Evolutionary conservation across 495 filamentous ascomycete genomes (phyloP).

Genomic region (Xylaria bambusicola): DNA sequence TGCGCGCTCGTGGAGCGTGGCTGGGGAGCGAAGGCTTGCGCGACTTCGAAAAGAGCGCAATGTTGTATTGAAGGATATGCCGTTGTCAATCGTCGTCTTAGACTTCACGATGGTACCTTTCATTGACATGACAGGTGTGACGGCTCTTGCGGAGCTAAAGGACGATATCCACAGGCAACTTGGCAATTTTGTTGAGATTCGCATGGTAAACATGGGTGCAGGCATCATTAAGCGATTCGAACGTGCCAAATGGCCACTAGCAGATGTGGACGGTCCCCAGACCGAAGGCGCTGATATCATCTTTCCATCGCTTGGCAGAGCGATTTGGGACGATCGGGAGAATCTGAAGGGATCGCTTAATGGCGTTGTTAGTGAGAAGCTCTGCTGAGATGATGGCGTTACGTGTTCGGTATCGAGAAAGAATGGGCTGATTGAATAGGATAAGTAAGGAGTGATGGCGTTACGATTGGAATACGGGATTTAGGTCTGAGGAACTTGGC

Average conservation of each 20-base stretch:
- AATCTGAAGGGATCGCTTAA: slow-evolving; percentile 29
- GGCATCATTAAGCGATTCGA: slow-evolving; percentile 31
- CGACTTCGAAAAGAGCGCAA: slow-evolving; percentile 29
- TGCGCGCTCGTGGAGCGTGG: slow-evolving; percentile 50
- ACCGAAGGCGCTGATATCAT: slow-evolving; percentile 28
- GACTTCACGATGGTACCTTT: slow-evolving; percentile 35
- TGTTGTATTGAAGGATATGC: slow-evolving; percentile 29
- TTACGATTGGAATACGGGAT: too few species aligned
- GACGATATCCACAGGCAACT: slow-evolving; percentile 30
- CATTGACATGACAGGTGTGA: slow-evolving; percentile 36
- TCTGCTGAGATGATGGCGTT: too few species aligned
- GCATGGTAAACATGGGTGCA: slow-evolving; percentile 32
- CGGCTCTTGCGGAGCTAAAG: slow-evolving; percentile 34
- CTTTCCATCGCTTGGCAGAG: slow-evolving; percentile 31
- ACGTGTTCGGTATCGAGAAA: too few species aligned
- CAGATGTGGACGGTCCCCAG: slow-evolving; percentile 27
- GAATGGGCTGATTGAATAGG: background rate
- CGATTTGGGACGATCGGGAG: slow-evolving; percentile 33
- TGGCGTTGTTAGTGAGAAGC: slow-evolving; percentile 31
- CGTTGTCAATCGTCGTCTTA: slow-evolving; percentile 30
- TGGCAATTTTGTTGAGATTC: slow-evolving; percentile 30
- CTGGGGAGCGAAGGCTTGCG: slow-evolving; percentile 35
- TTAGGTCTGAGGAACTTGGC: too few species aligned
- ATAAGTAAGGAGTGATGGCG: too few species aligned
- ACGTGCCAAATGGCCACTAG: slow-evolving; percentile 33